Evolutionary conservation across 164 flowering plant genomes (phyloP).

Genomic region (Berberis vulgaris): DNA sequence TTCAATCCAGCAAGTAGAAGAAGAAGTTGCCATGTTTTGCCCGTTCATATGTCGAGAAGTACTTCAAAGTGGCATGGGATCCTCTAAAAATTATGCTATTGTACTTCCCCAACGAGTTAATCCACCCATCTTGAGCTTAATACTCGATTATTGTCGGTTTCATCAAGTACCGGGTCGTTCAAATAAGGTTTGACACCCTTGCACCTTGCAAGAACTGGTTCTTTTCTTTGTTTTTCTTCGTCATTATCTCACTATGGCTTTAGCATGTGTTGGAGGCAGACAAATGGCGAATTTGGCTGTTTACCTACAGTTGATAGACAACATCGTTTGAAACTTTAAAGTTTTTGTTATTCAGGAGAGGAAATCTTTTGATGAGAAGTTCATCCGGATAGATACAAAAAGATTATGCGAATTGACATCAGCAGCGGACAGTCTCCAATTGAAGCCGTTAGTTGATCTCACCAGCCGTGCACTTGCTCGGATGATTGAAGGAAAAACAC

Average conservation of each 20-base stretch:
- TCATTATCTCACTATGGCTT: not conserved
- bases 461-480: conserved; percentile 93
- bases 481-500: conserved; percentile 88
- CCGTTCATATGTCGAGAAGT: conserved; percentile 81
- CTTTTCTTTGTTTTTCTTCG: not conserved
- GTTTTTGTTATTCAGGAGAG: conserved; percentile 45
- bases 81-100: conserved; percentile 75
- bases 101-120: conserved; percentile 78
- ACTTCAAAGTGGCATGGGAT: conserved; percentile 65
- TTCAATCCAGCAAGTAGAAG: conserved; percentile 90
- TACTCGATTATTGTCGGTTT: conserved; percentile 89
- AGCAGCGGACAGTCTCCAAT: conserved; percentile 87
- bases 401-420: conserved; percentile 75
- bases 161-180: conserved; percentile 91
- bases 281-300: no score
- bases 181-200: conserved; percentile 52
- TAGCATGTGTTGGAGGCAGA: no score
- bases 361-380: conserved; percentile 80
- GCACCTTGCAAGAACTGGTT: not conserved
- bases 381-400: conserved; percentile 70
- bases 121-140: conserved; percentile 58
- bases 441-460: conserved; percentile 84
- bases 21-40: conserved; percentile 90
- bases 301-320: not conserved
- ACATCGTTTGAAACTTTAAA: not conserved